Evolutionary conservation across 441 rosid genomes (phyloP).

Genomic region (Theobroma grandiflorum): DNA sequence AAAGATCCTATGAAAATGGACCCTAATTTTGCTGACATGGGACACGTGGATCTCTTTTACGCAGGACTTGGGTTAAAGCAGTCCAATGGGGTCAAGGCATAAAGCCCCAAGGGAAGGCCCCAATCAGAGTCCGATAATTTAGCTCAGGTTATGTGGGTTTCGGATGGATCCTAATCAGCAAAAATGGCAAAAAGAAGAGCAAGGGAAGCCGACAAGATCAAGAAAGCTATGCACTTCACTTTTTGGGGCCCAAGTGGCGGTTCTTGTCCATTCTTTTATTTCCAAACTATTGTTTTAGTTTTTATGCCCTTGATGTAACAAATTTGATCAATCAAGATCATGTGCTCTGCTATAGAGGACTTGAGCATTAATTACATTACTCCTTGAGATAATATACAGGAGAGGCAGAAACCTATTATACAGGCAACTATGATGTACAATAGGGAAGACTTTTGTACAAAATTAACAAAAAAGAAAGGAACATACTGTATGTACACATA

Average conservation of each 20-base stretch:
- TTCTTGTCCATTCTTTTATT: not conserved
- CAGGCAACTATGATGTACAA: not conserved
- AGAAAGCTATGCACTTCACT: conserved; percentile 35
- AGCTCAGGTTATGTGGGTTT: conserved; percentile 18
- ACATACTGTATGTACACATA: not conserved
- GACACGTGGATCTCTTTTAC: not conserved
- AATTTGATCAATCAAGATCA: not conserved
- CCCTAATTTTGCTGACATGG: not conserved
- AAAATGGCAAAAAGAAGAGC: not conserved
- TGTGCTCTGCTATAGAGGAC: not conserved
- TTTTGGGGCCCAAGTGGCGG: conserved; percentile 32
- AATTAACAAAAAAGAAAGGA: too few relatives aligned
- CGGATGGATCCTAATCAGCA: not conserved
- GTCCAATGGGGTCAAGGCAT: conserved; percentile 22
- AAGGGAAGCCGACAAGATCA: not conserved
- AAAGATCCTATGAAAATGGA: not conserved
- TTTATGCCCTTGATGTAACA: not conserved
- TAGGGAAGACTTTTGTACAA: not conserved
- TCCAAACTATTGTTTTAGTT: not conserved
- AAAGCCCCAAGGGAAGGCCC: not conserved
- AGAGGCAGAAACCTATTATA: not conserved
- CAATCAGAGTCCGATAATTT: conserved; percentile 22
- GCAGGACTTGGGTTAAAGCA: conserved; percentile 27
- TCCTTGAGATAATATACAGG: not conserved
- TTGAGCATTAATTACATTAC: not conserved